Percentiles rank a stretch among this genome's conserved stretches.
phyloP scores from a whole-genome alignment of 148 eudicot species.

The Spergularia bocconei region DNA sequence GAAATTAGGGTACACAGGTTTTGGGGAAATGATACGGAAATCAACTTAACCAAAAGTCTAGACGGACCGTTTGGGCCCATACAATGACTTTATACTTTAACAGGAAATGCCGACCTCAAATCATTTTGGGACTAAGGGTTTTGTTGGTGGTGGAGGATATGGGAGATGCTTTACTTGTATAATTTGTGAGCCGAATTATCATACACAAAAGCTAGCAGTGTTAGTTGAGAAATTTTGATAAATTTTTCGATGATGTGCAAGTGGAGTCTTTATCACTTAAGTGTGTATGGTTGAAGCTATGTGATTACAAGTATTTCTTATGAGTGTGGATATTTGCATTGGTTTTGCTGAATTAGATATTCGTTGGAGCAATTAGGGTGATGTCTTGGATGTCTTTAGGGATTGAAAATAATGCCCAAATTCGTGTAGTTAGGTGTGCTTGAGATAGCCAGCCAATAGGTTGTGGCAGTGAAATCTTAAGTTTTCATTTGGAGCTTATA shows the following conservation, averaged over 20 bases:
- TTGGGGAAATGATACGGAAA: too few species aligned
- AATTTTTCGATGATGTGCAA: too few species aligned
- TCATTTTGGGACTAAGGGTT: too few species aligned
- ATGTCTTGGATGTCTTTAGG: neutral
- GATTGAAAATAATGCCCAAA: neutral
- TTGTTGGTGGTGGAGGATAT: neutral
- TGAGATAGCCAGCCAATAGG: neutral
- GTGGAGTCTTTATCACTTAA: too few species aligned
- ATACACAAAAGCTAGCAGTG: too few species aligned
- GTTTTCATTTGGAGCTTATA: neutral
- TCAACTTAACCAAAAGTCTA: too few species aligned
- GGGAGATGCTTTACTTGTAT: neutral
- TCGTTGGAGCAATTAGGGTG: neutral
- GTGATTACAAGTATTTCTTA: neutral
- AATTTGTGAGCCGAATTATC: neutral
- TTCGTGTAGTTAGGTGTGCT: neutral
- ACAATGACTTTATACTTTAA: too few species aligned
- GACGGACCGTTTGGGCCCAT: too few species aligned
- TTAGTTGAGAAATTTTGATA: too few species aligned
- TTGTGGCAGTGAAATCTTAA: neutral
- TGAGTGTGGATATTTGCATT: neutral
- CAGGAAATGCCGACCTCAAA: too few species aligned
- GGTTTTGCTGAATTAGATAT: neutral
- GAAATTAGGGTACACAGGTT: too few species aligned
- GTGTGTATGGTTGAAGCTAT: too few species aligned